Base-by-base conservation (phyloP, 2,329 filamentous ascomycete genomes). In the Ceratocystis cubensis region DNA sequence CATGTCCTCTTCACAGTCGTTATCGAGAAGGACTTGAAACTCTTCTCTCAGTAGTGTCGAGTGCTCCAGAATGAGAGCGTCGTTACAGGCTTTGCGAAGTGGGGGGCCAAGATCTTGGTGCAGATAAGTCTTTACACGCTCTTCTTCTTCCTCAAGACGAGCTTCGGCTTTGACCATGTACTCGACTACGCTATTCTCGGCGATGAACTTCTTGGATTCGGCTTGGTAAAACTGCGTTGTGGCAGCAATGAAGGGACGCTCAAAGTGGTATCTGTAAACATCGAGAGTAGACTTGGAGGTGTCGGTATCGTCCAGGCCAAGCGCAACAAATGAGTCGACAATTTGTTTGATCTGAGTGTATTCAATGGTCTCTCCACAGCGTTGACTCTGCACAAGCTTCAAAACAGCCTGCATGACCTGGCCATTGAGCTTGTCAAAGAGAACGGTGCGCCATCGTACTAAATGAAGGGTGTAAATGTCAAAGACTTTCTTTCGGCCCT, bases 101-200 rank as follows among this genome's bases (percentile, higher is more conserved):
- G 86, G 87, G 6, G 86, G 78, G 71, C 89, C 88, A 67, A 97
- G 96, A 75, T 99, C 94, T 45, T 86, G 84, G 72, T 97, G 91
- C 59, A 99, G 81, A 73, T 96, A 99, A 73, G 97, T 85, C 70
- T 86, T 86, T 8, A 99, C 94, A 30, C 94, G 89, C 73, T 93
- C 90, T 77, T 96, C 94, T 76, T 99, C 94, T 76, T 99, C 94
- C 6, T 90, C 85, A 69, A 99, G 78, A 41, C 94, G 87, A 53
- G 85, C 78, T 77, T 97, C 93, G 0, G 94, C 95, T 82, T 99
- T 99, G 81, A 97, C 97, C 94, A 99, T 97, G 78, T 97, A 99
- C 74, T 99, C 94, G 44, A 99, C 92, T 3, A 99, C 91, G 70
- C 89, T 96, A 75, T 99, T 99, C 75, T 97, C 93, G 10, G 91